Conservation (phyloP, 1,139 yeast genomes). For the Suhomyces chickasaworum region DNA sequence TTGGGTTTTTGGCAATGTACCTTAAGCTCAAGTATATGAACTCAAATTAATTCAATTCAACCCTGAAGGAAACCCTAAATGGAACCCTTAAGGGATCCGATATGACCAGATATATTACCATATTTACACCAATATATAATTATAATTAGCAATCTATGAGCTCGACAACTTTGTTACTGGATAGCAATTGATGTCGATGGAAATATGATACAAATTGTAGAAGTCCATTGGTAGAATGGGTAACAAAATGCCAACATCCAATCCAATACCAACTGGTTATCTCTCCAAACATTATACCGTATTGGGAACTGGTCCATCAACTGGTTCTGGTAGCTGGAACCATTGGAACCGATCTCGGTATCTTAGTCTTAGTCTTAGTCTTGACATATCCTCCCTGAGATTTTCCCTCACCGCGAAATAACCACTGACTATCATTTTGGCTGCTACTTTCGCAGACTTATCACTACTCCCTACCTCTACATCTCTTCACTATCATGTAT, state of each 20-base stretch:
- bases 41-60: background rate
- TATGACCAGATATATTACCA: background rate
- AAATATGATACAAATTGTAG: constrained; percentile 41
- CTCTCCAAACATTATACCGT: constrained; percentile 44
- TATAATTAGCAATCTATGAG: constrained; percentile 30
- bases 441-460: constrained; percentile 3
- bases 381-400: too few relatives aligned
- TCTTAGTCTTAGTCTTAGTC: too few relatives aligned
- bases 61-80: too few relatives aligned
- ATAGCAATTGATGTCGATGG: constrained; percentile 35
- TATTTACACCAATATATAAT: background rate
- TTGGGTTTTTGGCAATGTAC: constrained; percentile 32
- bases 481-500: constrained; percentile 39
- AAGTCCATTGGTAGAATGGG: constrained; percentile 47
- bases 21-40: constrained; percentile 27
- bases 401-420: too few relatives aligned
- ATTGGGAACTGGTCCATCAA: constrained; percentile 51
- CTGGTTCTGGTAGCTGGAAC: constrained; percentile 45
- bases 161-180: constrained; percentile 43
- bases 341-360: constrained; percentile 45
- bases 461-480: too few relatives aligned
- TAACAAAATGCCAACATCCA: constrained; percentile 40
- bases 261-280: too few relatives aligned
- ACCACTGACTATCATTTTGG: too few relatives aligned
- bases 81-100: too few relatives aligned